Percentiles rank a stretch among this genome's conserved stretches.
These are phyloP conservation scores for Colletotrichum zoysiae DNA, from an alignment of 2,329 filamentous ascomycete genomes.

Conservation along the genomic window DNA sequence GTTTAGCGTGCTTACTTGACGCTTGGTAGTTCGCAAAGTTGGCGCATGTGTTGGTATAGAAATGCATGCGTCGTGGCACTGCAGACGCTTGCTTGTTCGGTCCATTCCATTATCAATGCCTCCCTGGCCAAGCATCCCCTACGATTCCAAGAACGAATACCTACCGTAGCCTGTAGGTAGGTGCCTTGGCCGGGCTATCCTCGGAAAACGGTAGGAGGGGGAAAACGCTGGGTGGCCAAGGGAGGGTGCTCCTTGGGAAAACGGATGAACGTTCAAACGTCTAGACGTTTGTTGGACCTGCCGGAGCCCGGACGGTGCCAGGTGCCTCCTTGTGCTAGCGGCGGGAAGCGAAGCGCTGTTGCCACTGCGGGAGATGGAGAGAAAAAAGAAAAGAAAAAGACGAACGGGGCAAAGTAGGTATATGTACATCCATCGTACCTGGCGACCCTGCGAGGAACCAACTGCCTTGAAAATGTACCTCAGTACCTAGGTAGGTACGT, in stretches of 20 bases:
- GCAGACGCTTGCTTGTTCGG: not conserved
- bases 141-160: too few species aligned
- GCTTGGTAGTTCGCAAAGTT: too few species aligned
- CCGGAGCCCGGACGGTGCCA: conserved; percentile 1
- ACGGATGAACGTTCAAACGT: conserved; percentile 9
- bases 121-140: not conserved
- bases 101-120: too few species aligned
- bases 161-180: too few species aligned
- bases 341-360: conserved; percentile 13
- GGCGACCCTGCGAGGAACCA: too few species aligned
- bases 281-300: not conserved
- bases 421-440: too few species aligned
- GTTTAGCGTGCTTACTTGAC: not conserved
- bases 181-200: not conserved
- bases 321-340: conserved; percentile 6
- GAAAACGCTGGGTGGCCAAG: not conserved
- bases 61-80: not conserved
- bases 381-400: not conserved
- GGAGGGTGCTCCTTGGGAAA: conserved; percentile 15
- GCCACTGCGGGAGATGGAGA: conserved; percentile 21
- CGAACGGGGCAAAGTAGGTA: not conserved
- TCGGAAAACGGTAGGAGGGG: conserved; percentile 17
- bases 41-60: too few species aligned
- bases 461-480: too few species aligned
- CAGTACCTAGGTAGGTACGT: too few species aligned